These are phyloP conservation scores for Colletotrichum sp. DNA, from an alignment of 2,329 filamentous ascomycete genomes.

Conservation along the genomic window DNA sequence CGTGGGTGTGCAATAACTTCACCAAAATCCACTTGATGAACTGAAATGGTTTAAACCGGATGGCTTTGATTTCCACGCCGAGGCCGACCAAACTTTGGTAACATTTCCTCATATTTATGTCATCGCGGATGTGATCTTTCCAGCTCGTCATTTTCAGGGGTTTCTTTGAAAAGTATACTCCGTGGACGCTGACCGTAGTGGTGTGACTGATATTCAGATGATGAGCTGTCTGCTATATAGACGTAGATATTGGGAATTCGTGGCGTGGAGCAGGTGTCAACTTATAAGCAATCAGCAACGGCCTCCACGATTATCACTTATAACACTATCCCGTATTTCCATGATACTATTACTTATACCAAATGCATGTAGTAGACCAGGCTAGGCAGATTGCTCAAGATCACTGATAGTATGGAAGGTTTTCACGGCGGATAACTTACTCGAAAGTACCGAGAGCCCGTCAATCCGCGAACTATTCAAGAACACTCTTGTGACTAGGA, in stretches of 20 bases:
- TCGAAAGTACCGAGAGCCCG: too few relatives aligned
- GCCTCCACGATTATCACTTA: fast-evolving
- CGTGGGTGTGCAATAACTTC: too few relatives aligned
- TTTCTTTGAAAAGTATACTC: fast-evolving
- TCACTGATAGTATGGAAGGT: too few relatives aligned
- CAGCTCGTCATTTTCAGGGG: not conserved
- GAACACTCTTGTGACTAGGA: fast-evolving
- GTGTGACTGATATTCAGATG: fast-evolving
- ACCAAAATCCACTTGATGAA: too few relatives aligned
- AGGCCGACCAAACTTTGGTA: fast-evolving
- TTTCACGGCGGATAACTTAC: too few relatives aligned
- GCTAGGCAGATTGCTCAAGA: too few relatives aligned
- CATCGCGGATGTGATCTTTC: not conserved
- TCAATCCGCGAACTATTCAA: too few relatives aligned
- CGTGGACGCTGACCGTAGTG: fast-evolving
- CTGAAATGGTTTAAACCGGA: too few relatives aligned
- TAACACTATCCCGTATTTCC: too few relatives aligned
- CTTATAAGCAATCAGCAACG: fast-evolving
- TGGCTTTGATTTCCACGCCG: not conserved
- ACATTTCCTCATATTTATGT: not conserved
- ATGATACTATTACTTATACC: too few relatives aligned
- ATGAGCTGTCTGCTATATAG: not conserved
- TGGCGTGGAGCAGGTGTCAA: fast-evolving
- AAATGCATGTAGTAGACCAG: fast-evolving
- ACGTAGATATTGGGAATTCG: not conserved